Percentiles rank a stretch among this genome's conserved stretches.
phyloP scores from a whole-genome alignment of 2,329 filamentous ascomycete species.

The Talaromyces sp. region DNA sequence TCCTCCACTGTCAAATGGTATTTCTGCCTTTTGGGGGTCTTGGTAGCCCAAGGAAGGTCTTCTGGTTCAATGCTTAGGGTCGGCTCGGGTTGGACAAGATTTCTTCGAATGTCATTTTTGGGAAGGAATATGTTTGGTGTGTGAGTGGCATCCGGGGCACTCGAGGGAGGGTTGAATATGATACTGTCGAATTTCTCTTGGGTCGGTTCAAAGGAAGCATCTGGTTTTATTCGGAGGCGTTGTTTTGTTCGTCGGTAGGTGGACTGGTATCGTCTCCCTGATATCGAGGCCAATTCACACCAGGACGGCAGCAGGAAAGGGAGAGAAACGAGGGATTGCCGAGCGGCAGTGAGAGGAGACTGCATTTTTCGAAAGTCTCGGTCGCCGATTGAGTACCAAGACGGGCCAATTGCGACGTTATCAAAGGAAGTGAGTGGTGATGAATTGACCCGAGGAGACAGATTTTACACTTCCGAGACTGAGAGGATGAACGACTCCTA shows the following conservation, averaged over 20 bases:
- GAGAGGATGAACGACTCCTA: neutral
- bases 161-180: constrained; percentile 66
- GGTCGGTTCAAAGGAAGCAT: constrained; percentile 49
- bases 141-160: constrained; percentile 62
- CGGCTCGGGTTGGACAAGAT: constrained; percentile 30
- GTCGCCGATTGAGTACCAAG: neutral
- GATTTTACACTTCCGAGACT: constrained; percentile 1
- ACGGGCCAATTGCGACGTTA: neutral
- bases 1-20: constrained; percentile 60
- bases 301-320: constrained; percentile 43
- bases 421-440: neutral
- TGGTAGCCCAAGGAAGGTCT: constrained; percentile 51
- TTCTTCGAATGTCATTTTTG: constrained; percentile 54
- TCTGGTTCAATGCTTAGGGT: constrained; percentile 18
- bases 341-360: constrained; percentile 25
- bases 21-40: constrained; percentile 55
- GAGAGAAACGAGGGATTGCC: constrained; percentile 37
- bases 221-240: constrained; percentile 52
- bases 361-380: neutral
- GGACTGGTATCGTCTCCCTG: constrained; percentile 47
- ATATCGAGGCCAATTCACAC: constrained; percentile 33
- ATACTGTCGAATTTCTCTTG: constrained; percentile 52
- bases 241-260: constrained; percentile 53
- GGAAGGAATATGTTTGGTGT: constrained; percentile 66
- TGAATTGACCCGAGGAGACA: neutral